Base-by-base conservation (phyloP, 306 rosid species). In the Phaseolus lunatus region DNA sequence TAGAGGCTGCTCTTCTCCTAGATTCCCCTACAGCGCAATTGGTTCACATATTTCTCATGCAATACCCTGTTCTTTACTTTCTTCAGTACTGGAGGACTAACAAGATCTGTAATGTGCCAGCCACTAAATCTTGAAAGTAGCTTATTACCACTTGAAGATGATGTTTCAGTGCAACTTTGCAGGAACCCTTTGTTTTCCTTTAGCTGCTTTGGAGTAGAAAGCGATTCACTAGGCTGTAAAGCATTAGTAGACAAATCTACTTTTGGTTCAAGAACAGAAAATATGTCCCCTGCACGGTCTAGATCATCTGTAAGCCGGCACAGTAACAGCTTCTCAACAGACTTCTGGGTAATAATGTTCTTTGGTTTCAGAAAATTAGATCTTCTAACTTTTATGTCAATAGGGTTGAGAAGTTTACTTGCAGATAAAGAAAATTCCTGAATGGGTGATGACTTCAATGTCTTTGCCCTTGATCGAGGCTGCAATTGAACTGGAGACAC, bases 21-120 rank as follows among this genome's bases (percentile, higher is more conserved):
- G 89, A 88, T 39, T 92, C 95, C 95, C 82, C 95, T 86, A 50
- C 79, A 57, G 62, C 85, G 94, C 59, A 90, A 84, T 87, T 92
- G 92, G 76, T 90, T 87, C 57, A 94, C 88, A 49, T 92, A 92
- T 82, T 85, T 94, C 82, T 92, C 97, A 76, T 94, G 97, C 58
- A 83, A 63, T 57, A 57, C 84, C 86, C 9, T 88, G 89, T 89
- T 90, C 82, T 87, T 90, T 12, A 94, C 89, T 76, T 78, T 77
- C 87, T 92, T 94, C 75, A 90, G 84, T 76, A 92, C 97, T 2
- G 86, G 92, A 15, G 97, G 97, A 43, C 98, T 92, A 53, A 71
- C 85, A 70, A 88, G 85, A 70, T 87, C 72, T 61, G 78, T 59
- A 49, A 27, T 81, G 7, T 10, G 24, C 1, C 83, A 82, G 76